phyloP scores from a whole-genome alignment of 1,284 basidiomycete species.

The Athelia sp. region DNA sequence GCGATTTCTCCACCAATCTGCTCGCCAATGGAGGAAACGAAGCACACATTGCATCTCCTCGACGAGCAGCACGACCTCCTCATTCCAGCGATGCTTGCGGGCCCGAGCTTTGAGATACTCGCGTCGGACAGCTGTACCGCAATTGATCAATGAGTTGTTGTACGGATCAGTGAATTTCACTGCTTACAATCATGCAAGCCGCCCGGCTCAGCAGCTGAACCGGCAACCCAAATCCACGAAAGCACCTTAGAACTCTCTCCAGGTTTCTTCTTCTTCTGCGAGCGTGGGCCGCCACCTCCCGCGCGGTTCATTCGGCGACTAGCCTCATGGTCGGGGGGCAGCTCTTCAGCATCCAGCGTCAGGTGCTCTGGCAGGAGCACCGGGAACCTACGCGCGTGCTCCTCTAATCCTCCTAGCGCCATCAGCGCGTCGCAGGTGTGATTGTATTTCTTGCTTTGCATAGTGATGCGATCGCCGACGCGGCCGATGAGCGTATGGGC shows the following conservation, averaged over 20 bases:
- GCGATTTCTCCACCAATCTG: neutral
- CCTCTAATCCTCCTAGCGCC: neutral
- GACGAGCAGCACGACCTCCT: neutral
- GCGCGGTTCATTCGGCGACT: neutral
- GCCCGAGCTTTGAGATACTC: neutral
- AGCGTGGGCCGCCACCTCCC: neutral
- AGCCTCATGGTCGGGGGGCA: neutral
- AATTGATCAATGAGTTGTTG: neutral
- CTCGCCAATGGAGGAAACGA: neutral
- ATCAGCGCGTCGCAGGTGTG: neutral
- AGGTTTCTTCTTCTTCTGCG: neutral
- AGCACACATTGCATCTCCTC: slow-evolving; percentile 1
- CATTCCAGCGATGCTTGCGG: neutral
- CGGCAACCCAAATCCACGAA: neutral
- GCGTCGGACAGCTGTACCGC: neutral
- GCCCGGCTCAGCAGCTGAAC: neutral
- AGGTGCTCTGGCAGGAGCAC: neutral
- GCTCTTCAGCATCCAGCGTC: neutral
- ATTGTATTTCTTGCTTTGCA: neutral
- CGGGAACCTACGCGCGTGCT: neutral
- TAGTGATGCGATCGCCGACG: neutral
- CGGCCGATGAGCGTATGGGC: neutral
- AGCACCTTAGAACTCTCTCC: neutral
- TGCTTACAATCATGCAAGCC: neutral
- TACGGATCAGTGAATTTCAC: too few relatives aligned